Evolutionary conservation across 768 basidiomycete genomes (phyloP), one percentile per base, ranked within the genome.

Genomic region (Sarcodon sp.): DNA sequence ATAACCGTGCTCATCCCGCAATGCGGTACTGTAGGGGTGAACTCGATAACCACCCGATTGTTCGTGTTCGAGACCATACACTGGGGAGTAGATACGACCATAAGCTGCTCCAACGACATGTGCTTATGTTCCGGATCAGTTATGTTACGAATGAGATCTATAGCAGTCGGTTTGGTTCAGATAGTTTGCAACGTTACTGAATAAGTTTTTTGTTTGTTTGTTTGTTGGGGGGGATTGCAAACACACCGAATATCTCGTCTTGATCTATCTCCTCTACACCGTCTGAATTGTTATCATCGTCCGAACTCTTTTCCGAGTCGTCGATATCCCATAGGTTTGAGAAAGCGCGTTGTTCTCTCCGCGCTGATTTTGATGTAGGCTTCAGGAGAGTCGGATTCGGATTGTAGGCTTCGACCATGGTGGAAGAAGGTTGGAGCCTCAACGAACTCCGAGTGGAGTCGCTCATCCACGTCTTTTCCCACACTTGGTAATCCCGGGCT

Each of bases 1-100:
- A 99, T 98, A 46, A 97, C 69, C 2, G 93, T 97, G 8, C 91
- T 93, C 89, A 92, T 91, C 44, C 91, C 91, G 53, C 94, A 98
- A 59, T 97, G 93, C 8, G 96, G 94, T 12, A 96, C 89, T 0
- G 96, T 98, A 3, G 96, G 94, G 5, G 96, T 98, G 59, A 98
- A 93, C 59, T 94, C 91, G 53, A 99, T 83, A 34, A 76, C 69
- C 46, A 99, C 70, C 46, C 73, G 73, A 53, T 91, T 85, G 10
- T 67, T 65, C 50, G 97, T 82, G 27, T 41, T 13, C 39, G 39
- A 41, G 39, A 41, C 39, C 8, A 15, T 41, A 13, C 39, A 41
- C 58, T 98, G 93, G 8, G 88, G 80, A 6, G 81, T 78, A 43
- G 90, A 94, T 37, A 99, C 93, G 35, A 99, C 96, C 18, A 87